phyloP scores from a whole-genome alignment of 306 rosid species.

The Urtica urens region DNA sequence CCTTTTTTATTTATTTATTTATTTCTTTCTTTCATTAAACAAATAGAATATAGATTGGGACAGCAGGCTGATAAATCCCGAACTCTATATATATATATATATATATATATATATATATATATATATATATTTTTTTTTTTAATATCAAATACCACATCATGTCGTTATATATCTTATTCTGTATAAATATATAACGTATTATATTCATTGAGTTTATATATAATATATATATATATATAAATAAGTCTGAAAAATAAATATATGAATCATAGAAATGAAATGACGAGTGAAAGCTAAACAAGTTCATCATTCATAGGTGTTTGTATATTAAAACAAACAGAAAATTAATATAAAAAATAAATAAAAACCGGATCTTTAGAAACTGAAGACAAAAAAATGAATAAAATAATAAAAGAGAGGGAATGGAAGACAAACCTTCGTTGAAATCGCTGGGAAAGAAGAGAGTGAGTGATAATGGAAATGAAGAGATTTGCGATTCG shows the following conservation, averaged over 20 bases:
- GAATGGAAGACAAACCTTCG: not conserved
- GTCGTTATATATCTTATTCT: too few species aligned
- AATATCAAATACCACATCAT: not conserved
- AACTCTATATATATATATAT: conserved; percentile 17
- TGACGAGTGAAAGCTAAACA: not conserved
- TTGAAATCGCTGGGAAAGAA: too few species aligned
- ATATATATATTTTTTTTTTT: not conserved
- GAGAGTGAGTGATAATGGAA: not conserved
- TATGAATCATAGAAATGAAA: too few species aligned
- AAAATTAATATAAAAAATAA: too few species aligned
- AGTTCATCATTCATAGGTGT: not conserved
- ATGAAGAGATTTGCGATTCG: not conserved
- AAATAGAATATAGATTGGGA: conserved; percentile 8
- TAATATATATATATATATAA: too few species aligned
- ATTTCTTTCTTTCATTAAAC: not conserved
- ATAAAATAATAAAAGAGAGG: not conserved
- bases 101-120: too few species aligned
- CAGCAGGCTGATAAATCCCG: conserved; percentile 10
- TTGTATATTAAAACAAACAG: too few species aligned
- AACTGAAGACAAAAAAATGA: not conserved
- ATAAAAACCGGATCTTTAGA: not conserved
- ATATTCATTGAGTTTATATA: too few species aligned
- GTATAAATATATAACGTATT: too few species aligned
- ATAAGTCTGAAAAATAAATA: too few species aligned
- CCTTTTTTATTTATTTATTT: not conserved